Percentiles rank a stretch among this genome's conserved stretches.
phyloP scores from a whole-genome alignment of 176 grass and related monocot genomes.

The Typha latifolia region DNA sequence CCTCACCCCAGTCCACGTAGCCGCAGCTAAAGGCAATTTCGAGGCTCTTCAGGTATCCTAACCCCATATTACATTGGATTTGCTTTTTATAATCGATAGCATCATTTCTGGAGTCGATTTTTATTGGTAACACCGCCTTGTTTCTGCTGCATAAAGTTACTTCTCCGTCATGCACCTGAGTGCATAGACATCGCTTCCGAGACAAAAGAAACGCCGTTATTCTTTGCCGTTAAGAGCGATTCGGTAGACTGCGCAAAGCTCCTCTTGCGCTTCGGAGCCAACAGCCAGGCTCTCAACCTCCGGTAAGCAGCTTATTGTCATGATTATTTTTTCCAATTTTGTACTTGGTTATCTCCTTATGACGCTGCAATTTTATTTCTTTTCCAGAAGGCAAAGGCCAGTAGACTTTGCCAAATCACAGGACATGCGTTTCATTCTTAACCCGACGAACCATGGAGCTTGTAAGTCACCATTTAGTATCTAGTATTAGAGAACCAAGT shows the following conservation, averaged over 20 bases:
- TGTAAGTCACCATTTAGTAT: constrained; percentile 21
- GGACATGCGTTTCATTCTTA: constrained; percentile 54
- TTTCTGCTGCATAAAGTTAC: constrained; percentile 33
- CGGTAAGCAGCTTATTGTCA: constrained; percentile 17
- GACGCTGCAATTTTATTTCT: constrained; percentile 2
- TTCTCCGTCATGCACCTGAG: constrained; percentile 41
- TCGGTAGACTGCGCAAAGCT: constrained; percentile 39
- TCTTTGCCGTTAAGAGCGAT: constrained; percentile 48
- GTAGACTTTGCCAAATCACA: constrained; percentile 42
- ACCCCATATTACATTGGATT: background rate
- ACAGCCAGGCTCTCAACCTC: constrained; percentile 41
- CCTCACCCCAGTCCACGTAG: constrained; percentile 40
- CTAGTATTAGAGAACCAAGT: background rate
- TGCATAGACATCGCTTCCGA: constrained; percentile 53
- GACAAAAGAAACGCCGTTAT: constrained; percentile 59
- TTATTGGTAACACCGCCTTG: background rate
- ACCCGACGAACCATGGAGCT: constrained; percentile 25
- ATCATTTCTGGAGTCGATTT: too few species aligned
- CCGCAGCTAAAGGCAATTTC: constrained; percentile 53
- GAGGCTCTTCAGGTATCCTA: constrained; percentile 50
- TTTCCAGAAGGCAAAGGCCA: constrained; percentile 52
- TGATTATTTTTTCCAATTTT: background rate
- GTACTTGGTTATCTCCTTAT: constrained; percentile 1
- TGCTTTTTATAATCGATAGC: too few species aligned
- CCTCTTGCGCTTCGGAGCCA: constrained; percentile 41